A percentile compares a stretch with the other conserved stretches of the same genome.
phyloP scores from a whole-genome alignment of 2,329 filamentous ascomycete genomes.

The Neocucurbitaria cava region DNA sequence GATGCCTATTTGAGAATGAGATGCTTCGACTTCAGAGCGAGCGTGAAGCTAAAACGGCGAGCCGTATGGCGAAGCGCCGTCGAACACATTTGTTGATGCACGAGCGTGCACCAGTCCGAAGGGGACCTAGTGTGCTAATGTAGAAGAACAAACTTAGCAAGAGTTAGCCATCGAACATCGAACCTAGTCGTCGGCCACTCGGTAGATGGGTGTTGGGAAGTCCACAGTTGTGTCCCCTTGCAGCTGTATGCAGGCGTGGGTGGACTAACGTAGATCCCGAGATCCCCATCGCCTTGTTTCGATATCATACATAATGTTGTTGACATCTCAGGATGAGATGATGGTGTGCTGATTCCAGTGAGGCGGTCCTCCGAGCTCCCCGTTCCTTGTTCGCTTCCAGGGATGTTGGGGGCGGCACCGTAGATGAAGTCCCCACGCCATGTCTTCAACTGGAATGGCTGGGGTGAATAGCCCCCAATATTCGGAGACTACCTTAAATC shows the following conservation, averaged over 20 bases:
- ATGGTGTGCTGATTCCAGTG: constrained; percentile 22
- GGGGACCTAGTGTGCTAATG: constrained; percentile 5
- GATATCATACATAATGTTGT: constrained; percentile 14
- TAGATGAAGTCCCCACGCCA: constrained; percentile 19
- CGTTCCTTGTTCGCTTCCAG: constrained; percentile 11
- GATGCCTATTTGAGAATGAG: constrained; percentile 13
- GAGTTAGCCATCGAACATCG: constrained; percentile 1
- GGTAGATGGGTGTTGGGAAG: background rate
- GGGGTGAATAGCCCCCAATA: constrained; percentile 18
- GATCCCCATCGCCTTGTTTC: constrained; percentile 19
- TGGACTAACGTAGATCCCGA: constrained; percentile 16
- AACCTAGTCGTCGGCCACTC: background rate
- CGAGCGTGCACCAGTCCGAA: constrained; percentile 7
- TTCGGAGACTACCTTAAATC: constrained; percentile 7
- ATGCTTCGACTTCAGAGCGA: constrained; percentile 1
- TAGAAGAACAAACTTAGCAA: constrained; percentile 8
- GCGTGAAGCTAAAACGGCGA: constrained; percentile 22
- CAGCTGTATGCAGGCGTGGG: constrained; percentile 2
- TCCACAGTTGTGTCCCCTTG: background rate
- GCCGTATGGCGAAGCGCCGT: constrained; percentile 31
- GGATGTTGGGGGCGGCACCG: constrained; percentile 24
- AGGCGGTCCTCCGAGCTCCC: constrained; percentile 25
- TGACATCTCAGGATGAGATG: constrained; percentile 11
- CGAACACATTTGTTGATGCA: constrained; percentile 16
- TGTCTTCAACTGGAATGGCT: constrained; percentile 14